Base-by-base conservation (phyloP, 805 yeast species). In the Henningerozyma blattae region DNA sequence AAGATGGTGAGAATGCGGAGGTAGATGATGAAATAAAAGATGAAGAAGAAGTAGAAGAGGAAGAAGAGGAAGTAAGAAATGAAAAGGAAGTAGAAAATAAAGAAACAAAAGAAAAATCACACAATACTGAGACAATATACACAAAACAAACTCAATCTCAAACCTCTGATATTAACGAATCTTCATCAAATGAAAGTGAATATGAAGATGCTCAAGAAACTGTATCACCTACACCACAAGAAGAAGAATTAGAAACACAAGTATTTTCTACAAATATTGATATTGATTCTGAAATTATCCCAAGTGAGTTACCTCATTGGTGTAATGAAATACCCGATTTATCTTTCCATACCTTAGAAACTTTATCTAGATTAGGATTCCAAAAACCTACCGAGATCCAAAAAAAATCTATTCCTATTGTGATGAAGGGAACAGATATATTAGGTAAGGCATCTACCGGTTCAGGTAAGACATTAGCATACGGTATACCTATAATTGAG, bases 371-470 rank as follows among this genome's bases (percentile, higher is more conserved):
- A 14, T 57, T 77, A 10, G 72, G 70, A 1, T 91, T 80, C 55
- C 48, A 43, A 1, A 57, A 62, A 16, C 98, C 98, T 8, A 87
- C 97, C 0, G 82, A 77, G 22, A 86, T 91, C 49, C 98, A 91
- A 58, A 67, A 65, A 39, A 61, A 62, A 37, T 65, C 89, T 8
- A 77, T 91, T 35, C 95, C 97, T 2, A 47, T 66, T 18, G 84
- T 89, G 2, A 38, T 84, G 12, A 63, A 65, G 19, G 93, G 87
- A 5, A 67, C 65, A 24, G 97, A 91, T 58, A 72, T 91, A 4
- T 76, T 91, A 43, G 98, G 98, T 35, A 91, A 89, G 52, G 98
- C 98, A 13, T 79, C 91, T 9, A 91, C 98, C 1, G 98, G 98
- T 54, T 83, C 95, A 1, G 98, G 98, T 67, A 91, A 91, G 54